A percentile compares a stretch with the other conserved stretches of the same genome.
These are phyloP conservation scores for Phlegmacium glaucopus DNA, from an alignment of 768 basidiomycete species.

Conservation along the genomic window DNA sequence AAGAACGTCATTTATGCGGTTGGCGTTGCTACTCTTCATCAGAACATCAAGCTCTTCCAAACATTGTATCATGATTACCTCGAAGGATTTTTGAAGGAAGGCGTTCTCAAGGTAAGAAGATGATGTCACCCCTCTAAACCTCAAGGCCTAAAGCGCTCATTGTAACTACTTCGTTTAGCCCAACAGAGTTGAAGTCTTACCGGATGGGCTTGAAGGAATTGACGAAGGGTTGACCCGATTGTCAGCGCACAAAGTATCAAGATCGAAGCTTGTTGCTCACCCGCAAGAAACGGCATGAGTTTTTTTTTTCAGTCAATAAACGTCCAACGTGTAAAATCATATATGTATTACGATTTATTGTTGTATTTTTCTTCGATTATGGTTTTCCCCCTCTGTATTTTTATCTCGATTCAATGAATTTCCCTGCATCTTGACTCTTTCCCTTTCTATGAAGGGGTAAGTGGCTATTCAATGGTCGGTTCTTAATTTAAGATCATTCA, in stretches of 20 bases:
- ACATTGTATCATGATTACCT: slow-evolving; percentile 11
- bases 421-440: too few species aligned
- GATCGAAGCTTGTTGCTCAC: slow-evolving; percentile 40
- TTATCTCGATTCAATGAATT: too few species aligned
- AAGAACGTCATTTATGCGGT: slow-evolving; percentile 10
- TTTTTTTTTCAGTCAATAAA: too few species aligned
- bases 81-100: slow-evolving; percentile 14
- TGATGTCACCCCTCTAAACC: not conserved
- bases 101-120: slow-evolving; percentile 17
- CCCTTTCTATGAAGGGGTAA: too few species aligned
- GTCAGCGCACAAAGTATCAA: slow-evolving; percentile 37
- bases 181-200: slow-evolving; percentile 38
- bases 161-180: slow-evolving; percentile 27
- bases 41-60: slow-evolving; percentile 7
- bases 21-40: slow-evolving; percentile 5
- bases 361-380: too few species aligned
- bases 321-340: too few species aligned
- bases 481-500: too few species aligned
- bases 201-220: slow-evolving; percentile 42
- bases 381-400: too few species aligned
- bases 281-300: slow-evolving; percentile 34
- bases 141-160: not conserved
- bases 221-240: slow-evolving; percentile 37
- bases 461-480: too few species aligned
- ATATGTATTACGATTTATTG: too few species aligned